phyloP scores from a whole-genome alignment of 2,329 filamentous ascomycete genomes.

The Hyphodiscus sp. region DNA sequence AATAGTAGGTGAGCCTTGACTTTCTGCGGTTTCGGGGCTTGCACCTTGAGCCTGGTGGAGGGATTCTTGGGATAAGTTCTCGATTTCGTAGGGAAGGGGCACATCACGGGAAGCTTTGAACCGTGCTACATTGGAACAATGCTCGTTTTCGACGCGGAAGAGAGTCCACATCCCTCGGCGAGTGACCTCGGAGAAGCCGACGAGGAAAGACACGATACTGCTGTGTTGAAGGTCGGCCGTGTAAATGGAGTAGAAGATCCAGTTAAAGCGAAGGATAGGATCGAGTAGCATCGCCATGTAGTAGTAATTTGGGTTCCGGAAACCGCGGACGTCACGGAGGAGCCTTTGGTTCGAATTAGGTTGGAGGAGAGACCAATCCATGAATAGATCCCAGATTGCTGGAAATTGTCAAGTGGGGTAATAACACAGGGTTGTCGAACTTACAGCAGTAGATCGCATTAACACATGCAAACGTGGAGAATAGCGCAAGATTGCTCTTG shows the following conservation, averaged over 20 bases:
- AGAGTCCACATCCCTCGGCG: conserved; percentile 86
- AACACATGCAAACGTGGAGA: conserved; percentile 72
- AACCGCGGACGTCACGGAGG: conserved; percentile 72
- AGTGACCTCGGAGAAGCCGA: conserved; percentile 72
- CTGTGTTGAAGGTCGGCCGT: conserved; percentile 75
- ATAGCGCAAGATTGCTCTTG: conserved; percentile 55
- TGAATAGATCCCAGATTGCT: conserved; percentile 88
- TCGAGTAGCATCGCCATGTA: conserved; percentile 80
- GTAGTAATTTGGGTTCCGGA: conserved; percentile 76
- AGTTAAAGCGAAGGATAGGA: conserved; percentile 81
- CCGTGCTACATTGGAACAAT: conserved; percentile 83
- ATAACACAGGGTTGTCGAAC: conserved; percentile 25
- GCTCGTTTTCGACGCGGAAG: conserved; percentile 95
- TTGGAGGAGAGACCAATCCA: conserved; percentile 94
- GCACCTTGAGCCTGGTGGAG: not conserved
- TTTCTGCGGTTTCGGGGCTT: not conserved
- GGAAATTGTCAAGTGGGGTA: not conserved
- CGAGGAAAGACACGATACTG: conserved; percentile 70
- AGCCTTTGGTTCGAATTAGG: conserved; percentile 59
- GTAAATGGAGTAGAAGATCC: conserved; percentile 85
- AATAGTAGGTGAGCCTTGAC: conserved; percentile 5
- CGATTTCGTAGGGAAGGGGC: conserved; percentile 64
- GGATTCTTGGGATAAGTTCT: conserved; percentile 15
- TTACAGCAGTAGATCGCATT: conserved; percentile 78
- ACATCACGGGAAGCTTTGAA: conserved; percentile 88